Evolutionary conservation across 345 rosid genomes (phyloP).

Genomic region (Citrus reticulata): DNA sequence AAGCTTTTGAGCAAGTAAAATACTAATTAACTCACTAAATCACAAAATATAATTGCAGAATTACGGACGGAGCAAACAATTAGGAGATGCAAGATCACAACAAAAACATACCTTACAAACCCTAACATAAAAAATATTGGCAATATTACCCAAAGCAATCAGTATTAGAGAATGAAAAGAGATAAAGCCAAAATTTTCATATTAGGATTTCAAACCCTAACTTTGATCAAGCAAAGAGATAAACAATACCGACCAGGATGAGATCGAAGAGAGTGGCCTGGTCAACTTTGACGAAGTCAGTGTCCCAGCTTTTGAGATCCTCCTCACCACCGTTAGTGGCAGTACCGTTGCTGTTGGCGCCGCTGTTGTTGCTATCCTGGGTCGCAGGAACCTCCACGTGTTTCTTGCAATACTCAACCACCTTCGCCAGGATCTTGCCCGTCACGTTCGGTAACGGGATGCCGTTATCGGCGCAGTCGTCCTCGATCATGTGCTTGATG

Average conservation of each 20-base stretch:
- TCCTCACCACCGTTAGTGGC: constrained; percentile 16
- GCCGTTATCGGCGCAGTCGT: constrained; percentile 52
- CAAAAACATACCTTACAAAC: background rate
- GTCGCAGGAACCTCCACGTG: constrained; percentile 46
- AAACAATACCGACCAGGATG: constrained; percentile 28
- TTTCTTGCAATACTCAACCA: constrained; percentile 74
- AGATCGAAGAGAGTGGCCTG: constrained; percentile 47
- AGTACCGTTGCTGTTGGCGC: background rate
- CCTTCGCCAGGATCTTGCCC: constrained; percentile 70
- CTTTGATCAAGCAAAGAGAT: background rate
- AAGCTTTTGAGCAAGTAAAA: background rate
- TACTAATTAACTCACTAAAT: background rate
- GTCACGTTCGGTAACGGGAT: constrained; percentile 71
- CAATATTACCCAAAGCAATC: background rate
- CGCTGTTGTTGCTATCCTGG: background rate
- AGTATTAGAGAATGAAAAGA: background rate
- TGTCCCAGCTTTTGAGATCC: constrained; percentile 47
- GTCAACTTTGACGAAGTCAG: constrained; percentile 54
- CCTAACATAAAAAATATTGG: background rate
- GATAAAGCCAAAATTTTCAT: background rate
- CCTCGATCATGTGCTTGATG: constrained; percentile 70
- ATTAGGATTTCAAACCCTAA: background rate
- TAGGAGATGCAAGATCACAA: background rate
- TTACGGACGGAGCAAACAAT: background rate
- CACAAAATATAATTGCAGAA: background rate